Conservation (phyloP, 208 protist genomes). For the Wallacemonas sp. region DNA sequence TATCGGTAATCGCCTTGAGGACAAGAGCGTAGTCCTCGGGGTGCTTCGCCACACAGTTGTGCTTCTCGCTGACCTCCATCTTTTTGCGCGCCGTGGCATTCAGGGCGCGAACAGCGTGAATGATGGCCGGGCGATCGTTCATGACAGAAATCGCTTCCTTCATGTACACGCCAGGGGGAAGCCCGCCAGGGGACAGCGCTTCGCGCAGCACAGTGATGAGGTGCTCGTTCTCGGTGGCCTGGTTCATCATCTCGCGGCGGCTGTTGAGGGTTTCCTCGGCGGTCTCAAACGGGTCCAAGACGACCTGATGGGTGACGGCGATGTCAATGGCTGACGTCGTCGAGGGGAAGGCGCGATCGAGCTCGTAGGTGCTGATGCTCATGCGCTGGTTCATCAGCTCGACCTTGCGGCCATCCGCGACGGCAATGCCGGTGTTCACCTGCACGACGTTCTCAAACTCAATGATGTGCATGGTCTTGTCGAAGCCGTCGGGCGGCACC, state of each 20-base stretch:
- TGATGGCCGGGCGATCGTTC: conserved; percentile 52
- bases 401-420: conserved; percentile 22
- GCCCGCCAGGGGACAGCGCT: conserved; percentile 65
- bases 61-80: conserved; percentile 59
- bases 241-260: conserved; percentile 53
- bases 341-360: conserved; percentile 82
- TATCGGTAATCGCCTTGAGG: conserved; percentile 86
- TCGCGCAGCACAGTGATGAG: conserved; percentile 58
- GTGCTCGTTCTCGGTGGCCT: conserved; percentile 45
- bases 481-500: conserved; percentile 56
- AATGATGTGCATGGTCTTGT: conserved; percentile 63
- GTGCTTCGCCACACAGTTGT: conserved; percentile 46
- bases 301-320: conserved; percentile 36
- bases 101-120: conserved; percentile 50
- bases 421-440: conserved; percentile 22
- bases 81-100: conserved; percentile 43
- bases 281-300: conserved; percentile 77
- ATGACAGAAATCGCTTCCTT: conserved; percentile 82
- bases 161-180: conserved; percentile 79
- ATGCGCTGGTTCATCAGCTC: conserved; percentile 76
- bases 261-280: conserved; percentile 63
- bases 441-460: conserved; percentile 73
- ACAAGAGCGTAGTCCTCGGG: conserved; percentile 86
- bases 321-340: conserved; percentile 82
- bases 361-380: conserved; percentile 71